Evolutionary conservation across 2,329 filamentous ascomycete species (phyloP), one percentile per base, ranked within the genome.

Genomic region (Penicillium sp.): DNA sequence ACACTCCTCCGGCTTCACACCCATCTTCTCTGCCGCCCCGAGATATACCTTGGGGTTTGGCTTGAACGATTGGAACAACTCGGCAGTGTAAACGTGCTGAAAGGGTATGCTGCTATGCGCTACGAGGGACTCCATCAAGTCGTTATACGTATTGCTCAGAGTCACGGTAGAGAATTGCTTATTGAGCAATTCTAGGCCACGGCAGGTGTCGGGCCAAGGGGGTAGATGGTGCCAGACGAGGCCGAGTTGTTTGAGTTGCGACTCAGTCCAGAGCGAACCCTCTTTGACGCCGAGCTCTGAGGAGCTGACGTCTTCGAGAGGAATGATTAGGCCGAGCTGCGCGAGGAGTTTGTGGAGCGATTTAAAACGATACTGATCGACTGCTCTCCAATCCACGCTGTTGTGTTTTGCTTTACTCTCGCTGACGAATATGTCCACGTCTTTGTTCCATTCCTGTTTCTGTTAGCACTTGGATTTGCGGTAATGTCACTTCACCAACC

Each of bases 11-110:
- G 83, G 80, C 61, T 77, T 62, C 45, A 84, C 60, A 1, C 79
- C 80, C 38, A 42, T 42, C 38, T 42, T 42, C 58, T 75, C 71
- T 3, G 77, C 85, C 0, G 85, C 87, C 6, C 87, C 87, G 3
- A 81, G 76, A 64, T 91, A 91, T 1, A 85, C 83, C 33, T 69
- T 75, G 14, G 82, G 79, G 58, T 80, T 77, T 1, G 87, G 87
- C 75, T 91, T 91, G 70, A 90, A 91, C 0, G 81, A 82, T 53
- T 76, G 72, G 66, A 90, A 90, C 61, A 83, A 80, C 67, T 86
- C 87, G 0, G 83, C 81, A 9, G 82, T 87, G 60, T 87, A 76
- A 38, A 89, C 62, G 51, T 75, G 71, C 20, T 77, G 74, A 64
- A 90, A 90, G 0, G 76, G 77, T 48, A 90, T 42, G 11, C 70